These are phyloP conservation scores for Cyamopsis tetragonoloba DNA, from an alignment of 306 rosid species.

Conservation along the genomic window DNA sequence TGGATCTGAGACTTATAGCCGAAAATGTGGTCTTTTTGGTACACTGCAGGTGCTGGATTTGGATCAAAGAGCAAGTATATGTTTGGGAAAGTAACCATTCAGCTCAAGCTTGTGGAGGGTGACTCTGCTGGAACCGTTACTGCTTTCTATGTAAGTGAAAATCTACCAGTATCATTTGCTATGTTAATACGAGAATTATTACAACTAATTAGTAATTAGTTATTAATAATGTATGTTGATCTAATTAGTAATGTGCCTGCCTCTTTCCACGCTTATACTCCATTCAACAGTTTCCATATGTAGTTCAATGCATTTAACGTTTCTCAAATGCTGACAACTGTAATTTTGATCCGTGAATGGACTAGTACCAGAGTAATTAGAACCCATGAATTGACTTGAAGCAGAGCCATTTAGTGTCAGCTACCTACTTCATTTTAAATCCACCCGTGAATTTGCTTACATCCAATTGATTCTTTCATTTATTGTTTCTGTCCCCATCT, in stretches of 20 bases:
- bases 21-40: background rate
- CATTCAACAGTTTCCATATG: background rate
- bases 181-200: background rate
- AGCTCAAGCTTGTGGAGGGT: constrained; percentile 84
- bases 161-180: background rate
- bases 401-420: background rate
- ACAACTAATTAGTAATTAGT: background rate
- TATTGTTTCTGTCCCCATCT: constrained; percentile 12
- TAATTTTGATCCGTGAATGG: background rate
- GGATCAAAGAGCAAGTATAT: constrained; percentile 67
- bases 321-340: constrained; percentile 23
- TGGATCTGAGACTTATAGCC: background rate
- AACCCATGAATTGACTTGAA: constrained; percentile 17
- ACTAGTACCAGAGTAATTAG: background rate
- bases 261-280: no score
- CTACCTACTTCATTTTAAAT: constrained; percentile 20
- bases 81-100: constrained; percentile 82
- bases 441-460: constrained; percentile 7
- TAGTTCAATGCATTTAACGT: constrained; percentile 3
- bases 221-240: background rate
- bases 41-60: constrained; percentile 87
- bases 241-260: background rate
- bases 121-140: constrained; percentile 98
- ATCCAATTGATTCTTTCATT: constrained; percentile 32
- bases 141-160: constrained; percentile 74